These are phyloP conservation scores for Melanogaster broomeanus DNA, from an alignment of 768 basidiomycete genomes.

Conservation along the genomic window DNA sequence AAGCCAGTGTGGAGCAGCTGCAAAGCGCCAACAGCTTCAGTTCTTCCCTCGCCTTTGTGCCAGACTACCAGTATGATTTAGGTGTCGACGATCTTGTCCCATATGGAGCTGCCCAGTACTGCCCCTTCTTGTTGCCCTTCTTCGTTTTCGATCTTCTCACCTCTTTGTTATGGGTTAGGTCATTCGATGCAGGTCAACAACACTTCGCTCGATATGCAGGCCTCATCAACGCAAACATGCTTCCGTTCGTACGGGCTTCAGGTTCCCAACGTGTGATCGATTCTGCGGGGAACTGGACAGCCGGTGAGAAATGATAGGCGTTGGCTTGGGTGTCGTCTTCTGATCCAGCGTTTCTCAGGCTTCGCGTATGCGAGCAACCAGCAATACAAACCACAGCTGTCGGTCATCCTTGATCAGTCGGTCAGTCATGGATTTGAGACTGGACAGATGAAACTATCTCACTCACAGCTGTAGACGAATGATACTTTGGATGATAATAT, in stretches of 20 bases:
- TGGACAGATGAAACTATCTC: too few species aligned
- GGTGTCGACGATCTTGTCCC: slow-evolving; percentile 56
- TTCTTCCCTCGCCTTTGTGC: slow-evolving; percentile 49
- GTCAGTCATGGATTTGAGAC: slow-evolving; percentile 45
- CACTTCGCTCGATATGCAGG: slow-evolving; percentile 50
- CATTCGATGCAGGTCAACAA: slow-evolving; percentile 47
- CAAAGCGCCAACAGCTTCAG: slow-evolving; percentile 45
- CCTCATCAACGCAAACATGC: slow-evolving; percentile 40
- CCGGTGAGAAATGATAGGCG: slow-evolving; percentile 39
- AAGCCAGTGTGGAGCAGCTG: slow-evolving; percentile 50
- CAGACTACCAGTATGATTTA: slow-evolving; percentile 53
- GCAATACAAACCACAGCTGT: slow-evolving; percentile 43
- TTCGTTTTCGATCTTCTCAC: background rate
- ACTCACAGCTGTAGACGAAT: slow-evolving; percentile 45
- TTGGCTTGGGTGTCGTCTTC: background rate
- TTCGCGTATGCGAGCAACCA: slow-evolving; percentile 52
- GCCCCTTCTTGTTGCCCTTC: slow-evolving; percentile 7
- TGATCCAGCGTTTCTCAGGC: slow-evolving; percentile 37
- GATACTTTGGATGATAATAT: slow-evolving; percentile 63
- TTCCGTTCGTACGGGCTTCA: slow-evolving; percentile 50
- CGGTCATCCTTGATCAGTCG: slow-evolving; percentile 54
- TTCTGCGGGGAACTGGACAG: slow-evolving; percentile 64
- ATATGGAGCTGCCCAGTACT: slow-evolving; percentile 63
- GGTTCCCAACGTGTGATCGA: slow-evolving; percentile 56
- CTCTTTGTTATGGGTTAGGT: slow-evolving; percentile 24